Evolutionary conservation across 192 early-diverging fungal genomes (phyloP).

Genomic region (Linnemannia hyalina): DNA sequence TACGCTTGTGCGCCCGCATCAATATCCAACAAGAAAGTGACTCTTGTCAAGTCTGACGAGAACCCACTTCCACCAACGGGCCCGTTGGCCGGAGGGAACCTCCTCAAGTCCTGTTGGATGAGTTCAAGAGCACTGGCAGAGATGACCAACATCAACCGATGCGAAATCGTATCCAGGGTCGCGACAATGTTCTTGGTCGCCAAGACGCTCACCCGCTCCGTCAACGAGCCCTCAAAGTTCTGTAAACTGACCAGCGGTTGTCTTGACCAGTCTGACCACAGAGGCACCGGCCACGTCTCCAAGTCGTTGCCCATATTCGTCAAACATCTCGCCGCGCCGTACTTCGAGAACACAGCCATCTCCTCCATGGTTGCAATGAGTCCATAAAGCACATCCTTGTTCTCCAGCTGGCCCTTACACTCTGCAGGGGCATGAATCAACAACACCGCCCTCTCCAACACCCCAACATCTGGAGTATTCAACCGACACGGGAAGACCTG

Average conservation of each 20-base stretch:
- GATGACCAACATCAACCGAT: slow-evolving; percentile 43
- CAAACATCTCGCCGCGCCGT: slow-evolving; percentile 44
- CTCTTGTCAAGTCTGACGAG: slow-evolving; percentile 20
- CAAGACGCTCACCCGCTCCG: slow-evolving; percentile 23
- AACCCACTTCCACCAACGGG: slow-evolving; percentile 5
- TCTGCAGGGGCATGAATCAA: slow-evolving; percentile 46
- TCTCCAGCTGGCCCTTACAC: slow-evolving; percentile 34
- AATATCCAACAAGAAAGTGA: slow-evolving; percentile 44
- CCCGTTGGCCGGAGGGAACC: slow-evolving; percentile 36
- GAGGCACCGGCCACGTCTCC: slow-evolving; percentile 48
- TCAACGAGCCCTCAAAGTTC: slow-evolving; percentile 39
- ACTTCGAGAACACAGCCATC: slow-evolving; percentile 44
- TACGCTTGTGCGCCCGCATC: slow-evolving; percentile 55
- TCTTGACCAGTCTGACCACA: slow-evolving; percentile 55
- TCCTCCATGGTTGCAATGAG: slow-evolving; percentile 45
- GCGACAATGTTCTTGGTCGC: slow-evolving; percentile 51
- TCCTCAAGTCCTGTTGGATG: slow-evolving; percentile 32
- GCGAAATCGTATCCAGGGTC: slow-evolving; percentile 39
- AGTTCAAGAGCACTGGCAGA: slow-evolving; percentile 33
- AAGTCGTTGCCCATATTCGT: slow-evolving; percentile 55
- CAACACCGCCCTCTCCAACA: slow-evolving; percentile 30
- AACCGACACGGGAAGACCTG: slow-evolving; percentile 41
- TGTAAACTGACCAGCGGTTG: slow-evolving; percentile 24
- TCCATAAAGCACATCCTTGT: slow-evolving; percentile 52
- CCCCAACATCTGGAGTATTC: slow-evolving; percentile 27